Evolutionary conservation across 83 land plant genomes (phyloP), one percentile per base, ranked within the genome.

Genomic region (Diphasiastrum complanatum): DNA sequence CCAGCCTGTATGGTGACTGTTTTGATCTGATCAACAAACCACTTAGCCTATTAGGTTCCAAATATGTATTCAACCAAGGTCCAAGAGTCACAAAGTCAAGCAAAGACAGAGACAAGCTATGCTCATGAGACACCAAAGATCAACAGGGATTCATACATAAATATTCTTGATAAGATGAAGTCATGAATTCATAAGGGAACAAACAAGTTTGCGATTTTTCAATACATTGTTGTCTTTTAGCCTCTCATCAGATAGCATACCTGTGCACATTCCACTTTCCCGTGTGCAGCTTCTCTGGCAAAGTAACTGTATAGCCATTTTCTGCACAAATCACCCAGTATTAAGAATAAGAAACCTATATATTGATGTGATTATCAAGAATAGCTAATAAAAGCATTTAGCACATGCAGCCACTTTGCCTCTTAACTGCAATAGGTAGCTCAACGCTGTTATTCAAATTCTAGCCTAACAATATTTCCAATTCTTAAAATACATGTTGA

Each of bases 1-100:
- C 65, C 25, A 95, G 97, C 75, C 81, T 75, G 66, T 86, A 58
- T 24, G 99, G 99, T 27, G 90, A 86, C 16, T 29, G 70, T 33
- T 74, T 75, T 58, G 99, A 93, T 69, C 99, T 93, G 82, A n/a
- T n/a, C 62, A 27, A n/a, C n/a, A n/a, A n/a, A n/a, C n/a, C n/a
- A n/a, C n/a, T n/a, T n/a, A n/a, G n/a, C n/a, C n/a, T n/a, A n/a
- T n/a, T n/a, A n/a, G n/a, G n/a, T n/a, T n/a, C n/a, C n/a, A n/a
- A n/a, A n/a, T n/a, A n/a, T n/a, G n/a, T n/a, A n/a, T n/a, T 30
- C 38, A 31, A 1, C 59, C 35, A 30, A 55, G 31, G 1, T 35
- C 26, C 31, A 31, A 27, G 59, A 0, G 11, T n/a, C n/a, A n/a
- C n/a, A n/a, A n/a, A n/a, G n/a, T n/a, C n/a, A n/a, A n/a, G 53